A percentile compares a stretch with the other conserved stretches of the same genome.
Evolutionary conservation across 2,329 filamentous ascomycete species (phyloP).

Genomic region (Celoporthe dispersa): DNA sequence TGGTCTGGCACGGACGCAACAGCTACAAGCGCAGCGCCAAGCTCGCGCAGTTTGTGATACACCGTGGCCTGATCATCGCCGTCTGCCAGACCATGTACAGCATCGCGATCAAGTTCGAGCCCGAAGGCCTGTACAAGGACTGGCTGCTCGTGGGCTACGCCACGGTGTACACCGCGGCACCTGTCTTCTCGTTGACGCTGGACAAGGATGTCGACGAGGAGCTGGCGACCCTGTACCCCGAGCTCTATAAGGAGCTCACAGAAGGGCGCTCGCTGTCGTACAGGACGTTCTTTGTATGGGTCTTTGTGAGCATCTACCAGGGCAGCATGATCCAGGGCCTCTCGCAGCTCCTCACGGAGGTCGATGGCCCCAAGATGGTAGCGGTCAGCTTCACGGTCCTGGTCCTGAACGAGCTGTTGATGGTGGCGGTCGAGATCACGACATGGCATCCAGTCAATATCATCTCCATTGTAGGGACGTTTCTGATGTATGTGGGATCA

Average conservation of each 20-base stretch:
- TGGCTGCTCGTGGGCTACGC: conserved; percentile 98
- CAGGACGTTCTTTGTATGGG: conserved; percentile 96
- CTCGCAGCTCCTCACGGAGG: conserved; percentile 82
- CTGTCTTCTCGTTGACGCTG: conserved; percentile 90
- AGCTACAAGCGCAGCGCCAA: conserved; percentile 96
- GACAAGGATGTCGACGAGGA: conserved; percentile 95
- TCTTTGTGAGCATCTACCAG: conserved; percentile 92
- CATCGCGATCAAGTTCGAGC: conserved; percentile 89
- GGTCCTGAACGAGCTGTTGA: conserved; percentile 91
- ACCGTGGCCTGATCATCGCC: conserved; percentile 91
- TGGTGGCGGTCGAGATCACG: conserved; percentile 95
- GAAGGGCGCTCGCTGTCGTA: conserved; percentile 85
- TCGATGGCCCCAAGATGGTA: conserved; percentile 77
- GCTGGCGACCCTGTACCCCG: conserved; percentile 91
- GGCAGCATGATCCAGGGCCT: conserved; percentile 95
- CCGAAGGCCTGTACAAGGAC: conserved; percentile 91
- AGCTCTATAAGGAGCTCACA: conserved; percentile 97
- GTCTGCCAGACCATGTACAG: conserved; percentile 98
- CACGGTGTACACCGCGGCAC: conserved; percentile 91
- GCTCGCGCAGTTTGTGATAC: conserved; percentile 96
- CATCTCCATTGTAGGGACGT: conserved; percentile 79
- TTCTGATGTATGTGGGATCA: conserved; percentile 76
- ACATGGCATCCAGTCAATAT: conserved; percentile 98
- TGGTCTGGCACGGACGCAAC: conserved; percentile 99
- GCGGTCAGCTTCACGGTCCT: conserved; percentile 90